Evolutionary conservation across 176 grass and related monocot genomes (phyloP).

Genomic region (Pharus latifolius): DNA sequence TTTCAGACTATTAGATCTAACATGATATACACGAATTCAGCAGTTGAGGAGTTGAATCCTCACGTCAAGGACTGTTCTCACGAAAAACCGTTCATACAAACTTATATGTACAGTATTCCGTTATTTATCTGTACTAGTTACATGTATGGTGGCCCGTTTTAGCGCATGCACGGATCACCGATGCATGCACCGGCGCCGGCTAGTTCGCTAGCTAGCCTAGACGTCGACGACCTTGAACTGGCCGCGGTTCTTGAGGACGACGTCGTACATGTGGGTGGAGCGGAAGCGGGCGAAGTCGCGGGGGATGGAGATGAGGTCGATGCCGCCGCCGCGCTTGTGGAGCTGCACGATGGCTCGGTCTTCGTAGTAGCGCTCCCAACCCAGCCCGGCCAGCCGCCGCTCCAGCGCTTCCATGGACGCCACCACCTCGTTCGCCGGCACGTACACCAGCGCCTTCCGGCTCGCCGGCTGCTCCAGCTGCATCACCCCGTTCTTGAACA

Average conservation of each 20-base stretch:
- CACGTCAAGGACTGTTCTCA: no score
- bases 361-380: constrained; percentile 88
- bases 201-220: constrained; percentile 7
- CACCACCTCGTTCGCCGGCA: constrained; percentile 65
- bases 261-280: constrained; percentile 89
- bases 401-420: constrained; percentile 51
- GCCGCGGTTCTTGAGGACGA: constrained; percentile 84
- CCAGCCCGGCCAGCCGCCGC: constrained; percentile 42
- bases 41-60: no score
- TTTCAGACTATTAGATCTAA: no score
- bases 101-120: no score
- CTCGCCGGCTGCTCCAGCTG: constrained; percentile 39
- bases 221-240: constrained; percentile 75
- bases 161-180: no score
- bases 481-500: constrained; percentile 72
- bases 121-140: no score
- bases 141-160: no score
- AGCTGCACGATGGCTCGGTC: constrained; percentile 53
- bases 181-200: no score
- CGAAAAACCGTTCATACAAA: no score
- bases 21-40: no score
- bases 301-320: constrained; percentile 77
- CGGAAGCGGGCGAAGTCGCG: constrained; percentile 64
- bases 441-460: constrained; percentile 46
- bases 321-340: constrained; percentile 57